phyloP scores from a whole-genome alignment of 345 rosid species.

The Gossypium mustelinum region DNA sequence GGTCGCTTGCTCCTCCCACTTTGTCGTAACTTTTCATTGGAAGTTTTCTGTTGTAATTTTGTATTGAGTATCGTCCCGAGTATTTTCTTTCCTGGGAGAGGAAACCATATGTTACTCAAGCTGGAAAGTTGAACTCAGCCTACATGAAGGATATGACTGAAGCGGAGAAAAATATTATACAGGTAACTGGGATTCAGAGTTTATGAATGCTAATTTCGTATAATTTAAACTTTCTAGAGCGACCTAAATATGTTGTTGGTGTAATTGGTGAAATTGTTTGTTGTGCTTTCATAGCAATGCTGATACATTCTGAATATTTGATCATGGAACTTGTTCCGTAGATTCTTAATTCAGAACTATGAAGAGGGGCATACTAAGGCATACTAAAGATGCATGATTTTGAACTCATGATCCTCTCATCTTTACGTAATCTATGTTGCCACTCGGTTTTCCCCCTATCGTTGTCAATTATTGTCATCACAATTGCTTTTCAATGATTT shows the following conservation, averaged over 20 bases:
- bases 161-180: slow-evolving; percentile 14
- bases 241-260: neutral
- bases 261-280: neutral
- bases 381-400: neutral
- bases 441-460: neutral
- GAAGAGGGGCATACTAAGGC: neutral
- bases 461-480: neutral
- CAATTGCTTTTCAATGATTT: neutral
- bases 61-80: neutral
- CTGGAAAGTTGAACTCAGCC: slow-evolving; percentile 33
- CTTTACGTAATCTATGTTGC: neutral
- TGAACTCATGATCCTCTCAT: neutral
- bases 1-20: neutral
- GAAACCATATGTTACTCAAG: slow-evolving; percentile 40
- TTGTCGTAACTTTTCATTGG: neutral
- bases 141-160: slow-evolving; percentile 16
- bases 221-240: neutral
- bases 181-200: neutral
- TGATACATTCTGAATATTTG: neutral
- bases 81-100: slow-evolving; percentile 40
- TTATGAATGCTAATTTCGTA: neutral
- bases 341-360: neutral
- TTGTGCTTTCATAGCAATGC: neutral
- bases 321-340: neutral
- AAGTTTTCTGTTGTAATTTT: neutral